phyloP scores from a whole-genome alignment of 2,329 filamentous ascomycete species.

The Exophiala phaeomuriformis region DNA sequence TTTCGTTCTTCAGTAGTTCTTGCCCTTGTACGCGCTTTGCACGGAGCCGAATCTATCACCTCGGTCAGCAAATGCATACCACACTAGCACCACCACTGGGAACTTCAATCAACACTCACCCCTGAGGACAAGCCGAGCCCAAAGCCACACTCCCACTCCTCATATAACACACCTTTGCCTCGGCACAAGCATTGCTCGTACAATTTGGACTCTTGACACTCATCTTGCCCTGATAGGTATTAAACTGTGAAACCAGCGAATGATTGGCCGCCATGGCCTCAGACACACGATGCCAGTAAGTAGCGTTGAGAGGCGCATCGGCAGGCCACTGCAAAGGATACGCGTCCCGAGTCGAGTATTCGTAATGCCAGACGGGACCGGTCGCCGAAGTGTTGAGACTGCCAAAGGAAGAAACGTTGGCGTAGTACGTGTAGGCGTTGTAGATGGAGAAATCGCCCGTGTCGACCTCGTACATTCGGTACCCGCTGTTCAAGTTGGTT shows the following conservation, averaged over 20 bases:
- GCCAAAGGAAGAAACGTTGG: conserved; percentile 44
- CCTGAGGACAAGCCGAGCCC: conserved; percentile 47
- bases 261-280: conserved; percentile 50
- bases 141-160: conserved; percentile 48
- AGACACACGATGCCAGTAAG: conserved; percentile 53
- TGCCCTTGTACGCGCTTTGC: conserved; percentile 17
- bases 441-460: conserved; percentile 48
- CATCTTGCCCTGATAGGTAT: conserved; percentile 47
- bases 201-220: conserved; percentile 48
- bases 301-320: conserved; percentile 49
- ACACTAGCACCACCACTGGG: neutral
- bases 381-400: conserved; percentile 32
- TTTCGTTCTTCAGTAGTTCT: conserved; percentile 7
- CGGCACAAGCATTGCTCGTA: conserved; percentile 44
- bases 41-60: conserved; percentile 11
- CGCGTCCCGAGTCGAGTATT: conserved; percentile 47
- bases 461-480: conserved; percentile 50
- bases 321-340: conserved; percentile 44
- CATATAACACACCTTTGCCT: conserved; percentile 55
- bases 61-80: neutral
- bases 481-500: conserved; percentile 50
- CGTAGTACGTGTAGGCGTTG: conserved; percentile 48
- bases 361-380: conserved; percentile 44
- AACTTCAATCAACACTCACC: conserved; percentile 30
- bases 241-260: conserved; percentile 45